These are phyloP conservation scores for Neurospora sp. DNA, from an alignment of 495 filamentous ascomycete species.

Conservation along the genomic window DNA sequence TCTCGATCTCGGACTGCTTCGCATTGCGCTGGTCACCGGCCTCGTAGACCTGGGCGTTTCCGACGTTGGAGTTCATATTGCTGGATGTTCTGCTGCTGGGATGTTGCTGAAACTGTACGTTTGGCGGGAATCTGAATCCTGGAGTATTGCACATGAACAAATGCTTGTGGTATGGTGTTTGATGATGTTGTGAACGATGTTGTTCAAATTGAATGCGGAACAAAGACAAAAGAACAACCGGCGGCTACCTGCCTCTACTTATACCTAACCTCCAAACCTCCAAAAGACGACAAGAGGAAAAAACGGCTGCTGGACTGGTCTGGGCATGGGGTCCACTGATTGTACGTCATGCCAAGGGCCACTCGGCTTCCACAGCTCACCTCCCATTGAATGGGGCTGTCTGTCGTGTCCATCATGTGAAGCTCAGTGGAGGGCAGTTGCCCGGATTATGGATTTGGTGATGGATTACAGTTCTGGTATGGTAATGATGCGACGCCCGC, in stretches of 20 bases:
- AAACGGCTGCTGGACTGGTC: too few relatives aligned
- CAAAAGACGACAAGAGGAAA: not conserved
- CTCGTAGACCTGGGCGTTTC: conserved; percentile 32
- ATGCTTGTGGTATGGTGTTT: not conserved
- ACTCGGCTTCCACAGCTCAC: not conserved
- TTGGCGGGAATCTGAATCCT: not conserved
- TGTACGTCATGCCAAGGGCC: not conserved
- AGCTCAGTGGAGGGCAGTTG: not conserved
- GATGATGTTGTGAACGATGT: not conserved
- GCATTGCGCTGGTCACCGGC: conserved; percentile 60
- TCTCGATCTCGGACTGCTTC: conserved; percentile 45
- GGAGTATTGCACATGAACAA: not conserved
- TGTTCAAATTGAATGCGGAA: not conserved
- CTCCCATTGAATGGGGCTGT: not conserved
- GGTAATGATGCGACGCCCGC: not conserved
- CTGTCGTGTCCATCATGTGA: not conserved
- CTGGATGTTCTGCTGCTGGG: not conserved
- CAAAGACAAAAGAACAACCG: not conserved
- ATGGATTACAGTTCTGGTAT: not conserved
- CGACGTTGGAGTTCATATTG: conserved; percentile 28
- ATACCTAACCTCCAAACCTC: not conserved
- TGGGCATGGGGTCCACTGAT: not conserved
- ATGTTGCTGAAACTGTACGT: not conserved
- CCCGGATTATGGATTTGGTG: not conserved
- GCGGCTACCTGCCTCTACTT: not conserved